phyloP scores from a whole-genome alignment of 768 basidiomycete species.

The Solioccasus polychromus region DNA sequence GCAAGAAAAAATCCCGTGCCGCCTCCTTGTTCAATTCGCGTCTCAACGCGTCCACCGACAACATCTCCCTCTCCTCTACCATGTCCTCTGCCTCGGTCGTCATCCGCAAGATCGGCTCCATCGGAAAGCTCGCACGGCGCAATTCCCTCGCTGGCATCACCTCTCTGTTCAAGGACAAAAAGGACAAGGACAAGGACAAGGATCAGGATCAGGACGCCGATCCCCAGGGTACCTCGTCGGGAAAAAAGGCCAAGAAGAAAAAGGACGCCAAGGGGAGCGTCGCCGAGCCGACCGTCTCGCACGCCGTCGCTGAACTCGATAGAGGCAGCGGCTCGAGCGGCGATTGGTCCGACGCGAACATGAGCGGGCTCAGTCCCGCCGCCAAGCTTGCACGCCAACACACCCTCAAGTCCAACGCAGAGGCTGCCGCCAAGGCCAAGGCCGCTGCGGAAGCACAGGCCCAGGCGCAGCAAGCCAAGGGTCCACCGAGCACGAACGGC shows the following conservation, averaged over 20 bases:
- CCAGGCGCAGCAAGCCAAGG: conserved; percentile 20
- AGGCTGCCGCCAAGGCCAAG: conserved; percentile 42
- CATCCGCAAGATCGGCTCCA: conserved; percentile 90
- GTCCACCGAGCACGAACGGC: conserved; percentile 22
- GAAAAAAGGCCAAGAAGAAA: conserved; percentile 49
- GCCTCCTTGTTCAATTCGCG: conserved; percentile 84
- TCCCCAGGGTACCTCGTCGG: conserved; percentile 23
- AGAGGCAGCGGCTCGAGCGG: conserved; percentile 37
- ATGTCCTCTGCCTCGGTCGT: conserved; percentile 95
- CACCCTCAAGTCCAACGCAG: conserved; percentile 79
- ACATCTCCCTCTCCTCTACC: conserved; percentile 92
- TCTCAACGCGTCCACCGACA: conserved; percentile 86
- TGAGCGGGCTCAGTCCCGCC: conserved; percentile 84
- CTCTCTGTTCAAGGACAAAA: conserved; percentile 89
- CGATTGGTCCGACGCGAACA: conserved; percentile 58
- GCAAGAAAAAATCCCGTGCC: conserved; percentile 70
- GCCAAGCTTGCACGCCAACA: conserved; percentile 89
- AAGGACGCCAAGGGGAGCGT: conserved; percentile 63
- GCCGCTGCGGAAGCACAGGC: conserved; percentile 30
- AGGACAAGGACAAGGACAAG: conserved; percentile 37
- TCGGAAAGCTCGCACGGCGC: conserved; percentile 84
- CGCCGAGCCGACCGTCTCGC: conserved; percentile 70
- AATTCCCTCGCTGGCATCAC: conserved; percentile 92
- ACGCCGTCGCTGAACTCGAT: conserved; percentile 84
- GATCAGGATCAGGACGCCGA: conserved; percentile 39